A percentile compares a stretch with the other conserved stretches of the same genome.
phyloP scores from a whole-genome alignment of 108 stramenopile species.

The Aurantiochytrium sp. region DNA sequence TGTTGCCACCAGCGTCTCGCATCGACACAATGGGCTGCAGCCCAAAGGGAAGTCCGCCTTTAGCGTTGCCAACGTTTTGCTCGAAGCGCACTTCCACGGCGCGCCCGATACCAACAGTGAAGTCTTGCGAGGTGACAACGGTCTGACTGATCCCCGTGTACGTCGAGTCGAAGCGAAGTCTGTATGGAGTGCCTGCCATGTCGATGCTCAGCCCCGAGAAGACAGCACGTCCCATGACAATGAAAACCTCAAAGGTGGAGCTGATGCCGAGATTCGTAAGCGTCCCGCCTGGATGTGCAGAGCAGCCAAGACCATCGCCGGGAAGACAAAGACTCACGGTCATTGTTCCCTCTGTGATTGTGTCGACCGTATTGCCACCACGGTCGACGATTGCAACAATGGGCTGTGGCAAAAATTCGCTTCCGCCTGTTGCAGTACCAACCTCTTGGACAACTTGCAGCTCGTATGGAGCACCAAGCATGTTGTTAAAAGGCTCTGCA shows the following conservation, averaged over 20 bases:
- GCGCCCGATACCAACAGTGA: neutral
- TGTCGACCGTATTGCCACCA: neutral
- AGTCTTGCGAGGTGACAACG: neutral
- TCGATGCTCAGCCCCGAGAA: neutral
- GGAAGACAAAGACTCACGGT: neutral
- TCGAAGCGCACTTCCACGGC: neutral
- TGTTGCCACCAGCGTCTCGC: conserved; percentile 6
- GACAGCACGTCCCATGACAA: neutral
- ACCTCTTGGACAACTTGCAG: neutral
- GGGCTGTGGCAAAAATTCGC: neutral
- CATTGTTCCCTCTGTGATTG: neutral
- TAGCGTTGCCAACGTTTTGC: neutral
- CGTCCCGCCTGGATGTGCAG: neutral
- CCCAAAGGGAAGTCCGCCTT: neutral
- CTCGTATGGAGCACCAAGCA: neutral
- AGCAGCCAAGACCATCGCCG: neutral
- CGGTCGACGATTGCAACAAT: neutral
- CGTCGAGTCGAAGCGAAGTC: neutral
- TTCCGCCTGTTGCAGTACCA: neutral
- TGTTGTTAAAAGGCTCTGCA: neutral
- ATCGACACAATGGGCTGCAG: neutral
- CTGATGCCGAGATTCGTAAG: neutral
- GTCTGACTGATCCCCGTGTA: neutral
- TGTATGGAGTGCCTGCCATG: neutral
- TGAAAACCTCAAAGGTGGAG: neutral